Conservation (phyloP, 495 filamentous ascomycete species). For the Bombardia bombarda region DNA sequence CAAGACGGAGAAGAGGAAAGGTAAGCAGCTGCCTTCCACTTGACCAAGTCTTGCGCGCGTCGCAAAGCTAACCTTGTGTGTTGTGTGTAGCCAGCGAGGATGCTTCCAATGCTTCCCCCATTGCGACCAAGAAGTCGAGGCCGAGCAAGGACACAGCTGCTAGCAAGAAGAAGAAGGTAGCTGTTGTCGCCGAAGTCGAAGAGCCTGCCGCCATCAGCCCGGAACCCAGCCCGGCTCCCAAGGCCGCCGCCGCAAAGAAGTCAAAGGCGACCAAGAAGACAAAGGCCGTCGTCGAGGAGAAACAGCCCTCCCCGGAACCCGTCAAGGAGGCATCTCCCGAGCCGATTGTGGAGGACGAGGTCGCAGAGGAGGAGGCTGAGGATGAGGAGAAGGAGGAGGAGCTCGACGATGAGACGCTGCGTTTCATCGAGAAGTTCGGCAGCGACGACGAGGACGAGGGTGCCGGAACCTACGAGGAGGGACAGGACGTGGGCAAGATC, state of each 20-base stretch:
- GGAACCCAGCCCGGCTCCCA: slow-evolving; percentile 3
- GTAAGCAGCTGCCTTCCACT: slow-evolving; percentile 21
- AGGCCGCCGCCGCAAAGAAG: slow-evolving; percentile 18
- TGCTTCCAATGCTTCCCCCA: slow-evolving; percentile 35
- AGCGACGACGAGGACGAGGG: slow-evolving; percentile 55
- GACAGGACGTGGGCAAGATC: slow-evolving; percentile 52
- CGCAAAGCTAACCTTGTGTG: neutral
- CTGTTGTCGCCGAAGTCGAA: too few species aligned
- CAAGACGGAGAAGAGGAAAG: slow-evolving; percentile 45
- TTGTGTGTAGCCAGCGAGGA: slow-evolving; percentile 21
- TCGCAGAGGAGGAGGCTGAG: slow-evolving; percentile 11
- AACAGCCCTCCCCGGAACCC: too few species aligned
- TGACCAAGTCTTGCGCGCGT: too few species aligned
- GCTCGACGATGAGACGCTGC: slow-evolving; percentile 36
- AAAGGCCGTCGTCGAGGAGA: slow-evolving; percentile 13
- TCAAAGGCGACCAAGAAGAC: slow-evolving; percentile 23
- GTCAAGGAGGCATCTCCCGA: too few species aligned
- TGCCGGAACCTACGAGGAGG: slow-evolving; percentile 40
- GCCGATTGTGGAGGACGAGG: slow-evolving; percentile 21
- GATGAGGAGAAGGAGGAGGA: slow-evolving; percentile 32
- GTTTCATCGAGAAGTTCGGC: slow-evolving; percentile 70
- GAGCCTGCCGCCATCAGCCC: slow-evolving; percentile 8
- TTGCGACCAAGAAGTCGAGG: slow-evolving; percentile 34
- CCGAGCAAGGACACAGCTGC: slow-evolving; percentile 3
- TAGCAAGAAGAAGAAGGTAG: slow-evolving; percentile 4